Conservation (phyloP, 805 yeast species). For the Candida argentea region DNA sequence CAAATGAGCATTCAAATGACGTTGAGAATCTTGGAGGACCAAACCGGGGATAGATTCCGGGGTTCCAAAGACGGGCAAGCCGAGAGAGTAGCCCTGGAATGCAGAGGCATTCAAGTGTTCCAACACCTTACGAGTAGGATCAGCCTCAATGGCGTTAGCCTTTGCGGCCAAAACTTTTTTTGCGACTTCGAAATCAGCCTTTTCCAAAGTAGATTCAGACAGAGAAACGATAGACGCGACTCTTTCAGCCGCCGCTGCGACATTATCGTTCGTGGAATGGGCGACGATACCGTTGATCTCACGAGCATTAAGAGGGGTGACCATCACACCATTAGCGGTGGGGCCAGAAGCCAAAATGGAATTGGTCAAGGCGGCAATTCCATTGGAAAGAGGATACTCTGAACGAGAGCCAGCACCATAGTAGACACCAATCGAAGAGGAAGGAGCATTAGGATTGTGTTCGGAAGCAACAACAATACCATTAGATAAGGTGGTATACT, state of each 20-base stretch:
- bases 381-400: slow-evolving; percentile 75
- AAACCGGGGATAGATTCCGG: slow-evolving; percentile 50
- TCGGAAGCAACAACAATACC: slow-evolving; percentile 71
- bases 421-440: slow-evolving; percentile 61
- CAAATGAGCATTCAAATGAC: slow-evolving; percentile 47
- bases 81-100: slow-evolving; percentile 76
- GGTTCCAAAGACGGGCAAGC: slow-evolving; percentile 71
- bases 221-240: slow-evolving; percentile 36
- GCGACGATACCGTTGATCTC: slow-evolving; percentile 59
- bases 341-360: slow-evolving; percentile 31
- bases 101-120: slow-evolving; percentile 79
- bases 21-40: slow-evolving; percentile 46
- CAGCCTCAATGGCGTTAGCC: slow-evolving; percentile 46
- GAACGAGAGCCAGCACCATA: slow-evolving; percentile 71
- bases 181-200: slow-evolving; percentile 37
- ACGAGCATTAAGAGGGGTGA: slow-evolving; percentile 44
- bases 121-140: slow-evolving; percentile 45
- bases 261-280: slow-evolving; percentile 40
- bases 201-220: slow-evolving; percentile 27
- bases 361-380: slow-evolving; percentile 61
- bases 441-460: slow-evolving; percentile 41
- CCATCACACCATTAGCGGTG: slow-evolving; percentile 43
- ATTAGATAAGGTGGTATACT: slow-evolving; percentile 61
- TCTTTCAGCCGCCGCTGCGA: slow-evolving; percentile 41
- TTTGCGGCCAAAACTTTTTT: slow-evolving; percentile 36